Conservation (phyloP, 129 eudicot species). For the Logfia minima region DNA sequence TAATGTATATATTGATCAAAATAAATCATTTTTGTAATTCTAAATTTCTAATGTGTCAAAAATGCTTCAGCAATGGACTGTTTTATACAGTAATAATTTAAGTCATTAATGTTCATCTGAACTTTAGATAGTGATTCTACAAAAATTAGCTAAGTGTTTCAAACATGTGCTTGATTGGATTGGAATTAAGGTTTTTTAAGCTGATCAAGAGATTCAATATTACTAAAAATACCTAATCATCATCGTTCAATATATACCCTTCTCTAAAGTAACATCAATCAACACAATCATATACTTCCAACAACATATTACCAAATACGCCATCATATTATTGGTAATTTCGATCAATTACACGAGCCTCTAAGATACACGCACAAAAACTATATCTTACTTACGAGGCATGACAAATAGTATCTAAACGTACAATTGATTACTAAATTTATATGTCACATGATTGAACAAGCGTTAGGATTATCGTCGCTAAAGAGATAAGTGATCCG, state of each 20-base stretch:
- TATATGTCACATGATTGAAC: slow-evolving; percentile 72
- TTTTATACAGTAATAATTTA: too few species aligned
- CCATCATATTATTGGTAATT: slow-evolving; percentile 25
- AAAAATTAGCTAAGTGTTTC: too few species aligned
- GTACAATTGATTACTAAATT: slow-evolving; percentile 22
- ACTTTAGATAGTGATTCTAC: too few species aligned
- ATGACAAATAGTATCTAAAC: slow-evolving; percentile 23
- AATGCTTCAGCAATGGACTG: too few species aligned
- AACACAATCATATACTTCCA: not conserved
- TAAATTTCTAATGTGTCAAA: too few species aligned
- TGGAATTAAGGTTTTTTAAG: too few species aligned
- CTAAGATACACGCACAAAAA: slow-evolving; percentile 27
- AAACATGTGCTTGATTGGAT: too few species aligned
- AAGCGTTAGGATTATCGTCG: slow-evolving; percentile 88
- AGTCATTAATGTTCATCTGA: too few species aligned
- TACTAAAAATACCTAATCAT: not conserved
- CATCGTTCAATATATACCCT: too few species aligned
- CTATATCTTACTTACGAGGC: slow-evolving; percentile 30
- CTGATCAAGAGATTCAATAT: not conserved
- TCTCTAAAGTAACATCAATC: not conserved
- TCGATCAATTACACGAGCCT: slow-evolving; percentile 17
- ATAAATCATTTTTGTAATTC: too few species aligned
- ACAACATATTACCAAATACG: not conserved
- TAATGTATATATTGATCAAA: too few species aligned
- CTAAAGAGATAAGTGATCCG: slow-evolving; percentile 57